Conservation (phyloP, 1,284 basidiomycete genomes). For the Pyrrhoderma noxium region DNA sequence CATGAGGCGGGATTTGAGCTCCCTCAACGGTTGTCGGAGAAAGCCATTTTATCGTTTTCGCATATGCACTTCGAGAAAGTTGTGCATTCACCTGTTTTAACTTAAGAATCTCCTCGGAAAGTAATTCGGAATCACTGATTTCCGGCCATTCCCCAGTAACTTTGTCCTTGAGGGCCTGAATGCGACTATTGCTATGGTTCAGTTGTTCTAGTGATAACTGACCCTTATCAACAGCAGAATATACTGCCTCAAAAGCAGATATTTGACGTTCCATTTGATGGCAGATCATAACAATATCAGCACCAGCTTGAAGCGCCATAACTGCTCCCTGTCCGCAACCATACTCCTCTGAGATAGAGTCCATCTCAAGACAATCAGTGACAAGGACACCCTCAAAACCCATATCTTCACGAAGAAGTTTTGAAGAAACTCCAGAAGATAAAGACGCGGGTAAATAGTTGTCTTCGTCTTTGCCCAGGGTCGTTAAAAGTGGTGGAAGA, state of each 20-base stretch:
- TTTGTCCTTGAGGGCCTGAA: conserved; percentile 41
- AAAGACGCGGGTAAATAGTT: conserved; percentile 52
- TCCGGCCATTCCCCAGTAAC: conserved; percentile 44
- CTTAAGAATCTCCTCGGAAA: conserved; percentile 12
- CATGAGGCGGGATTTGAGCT: conserved; percentile 3
- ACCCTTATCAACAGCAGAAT: conserved; percentile 39
- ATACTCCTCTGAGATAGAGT: conserved; percentile 47
- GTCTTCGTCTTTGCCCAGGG: conserved; percentile 4
- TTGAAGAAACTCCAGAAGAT: conserved; percentile 43
- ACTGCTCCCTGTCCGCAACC: conserved; percentile 45
- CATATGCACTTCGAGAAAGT: conserved; percentile 44
- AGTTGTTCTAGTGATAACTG: conserved; percentile 34
- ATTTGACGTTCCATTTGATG: conserved; percentile 49
- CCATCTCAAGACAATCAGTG: conserved; percentile 68
- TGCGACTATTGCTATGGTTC: conserved; percentile 35
- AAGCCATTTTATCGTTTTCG: conserved; percentile 29
- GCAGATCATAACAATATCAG: conserved; percentile 66
- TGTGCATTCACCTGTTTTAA: conserved; percentile 31
- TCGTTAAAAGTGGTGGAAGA: conserved; percentile 34
- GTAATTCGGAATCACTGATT: conserved; percentile 26
- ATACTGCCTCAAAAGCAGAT: conserved; percentile 45
- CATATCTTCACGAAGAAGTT: conserved; percentile 42
- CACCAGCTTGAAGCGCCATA: conserved; percentile 48
- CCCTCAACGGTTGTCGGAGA: not conserved
- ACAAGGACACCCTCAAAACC: conserved; percentile 50